Conservation (phyloP, 75 land plant species). For the Picea sitchensis region DNA sequence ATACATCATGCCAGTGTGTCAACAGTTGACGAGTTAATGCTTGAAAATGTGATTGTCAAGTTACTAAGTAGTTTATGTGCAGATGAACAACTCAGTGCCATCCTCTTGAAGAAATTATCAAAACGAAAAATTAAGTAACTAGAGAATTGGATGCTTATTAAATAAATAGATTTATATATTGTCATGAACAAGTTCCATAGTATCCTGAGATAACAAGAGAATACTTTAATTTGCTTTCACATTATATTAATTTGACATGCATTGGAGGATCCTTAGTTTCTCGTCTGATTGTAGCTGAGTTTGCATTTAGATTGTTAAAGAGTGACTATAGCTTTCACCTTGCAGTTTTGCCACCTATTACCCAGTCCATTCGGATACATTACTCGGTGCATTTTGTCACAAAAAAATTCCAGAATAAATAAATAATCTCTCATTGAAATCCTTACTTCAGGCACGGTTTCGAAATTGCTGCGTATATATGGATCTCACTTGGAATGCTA, state of each 20-base stretch:
- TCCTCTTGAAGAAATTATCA: slow-evolving; percentile 10
- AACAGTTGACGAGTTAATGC: slow-evolving; percentile 9
- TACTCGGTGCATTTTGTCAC: no score
- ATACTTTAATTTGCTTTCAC: background rate
- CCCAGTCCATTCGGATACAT: no score
- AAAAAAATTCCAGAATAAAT: no score
- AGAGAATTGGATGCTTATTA: background rate
- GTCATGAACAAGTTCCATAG: background rate
- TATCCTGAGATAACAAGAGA: background rate
- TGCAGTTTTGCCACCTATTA: no score
- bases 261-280: no score
- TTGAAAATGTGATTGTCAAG: slow-evolving; percentile 7
- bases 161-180: background rate
- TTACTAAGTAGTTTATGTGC: background rate
- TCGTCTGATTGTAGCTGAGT: background rate
- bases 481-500: no score
- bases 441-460: no score
- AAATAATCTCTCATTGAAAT: no score
- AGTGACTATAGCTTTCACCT: no score
- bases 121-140: background rate
- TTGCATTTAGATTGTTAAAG: background rate
- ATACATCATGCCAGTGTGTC: slow-evolving; percentile 12
- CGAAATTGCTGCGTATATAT: no score
- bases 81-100: slow-evolving; percentile 15
- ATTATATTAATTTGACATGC: background rate